These are phyloP conservation scores for Fusarium sp. DNA, from an alignment of 2,329 filamentous ascomycete genomes.

Conservation along the genomic window DNA sequence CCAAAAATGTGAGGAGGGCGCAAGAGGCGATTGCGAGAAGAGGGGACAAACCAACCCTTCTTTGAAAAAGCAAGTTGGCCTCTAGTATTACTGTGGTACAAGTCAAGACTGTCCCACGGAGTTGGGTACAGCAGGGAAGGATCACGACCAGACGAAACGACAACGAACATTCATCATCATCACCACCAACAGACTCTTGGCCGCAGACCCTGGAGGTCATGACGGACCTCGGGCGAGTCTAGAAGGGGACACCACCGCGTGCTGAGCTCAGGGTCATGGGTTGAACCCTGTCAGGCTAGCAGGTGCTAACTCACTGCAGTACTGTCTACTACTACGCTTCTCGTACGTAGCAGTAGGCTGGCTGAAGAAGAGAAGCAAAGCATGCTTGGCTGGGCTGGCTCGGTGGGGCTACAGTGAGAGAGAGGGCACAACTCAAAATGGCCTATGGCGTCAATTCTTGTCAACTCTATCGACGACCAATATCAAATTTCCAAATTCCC, in stretches of 20 bases:
- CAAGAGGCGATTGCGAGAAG: slow-evolving; percentile 7
- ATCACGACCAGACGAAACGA: neutral
- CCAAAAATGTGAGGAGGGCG: neutral
- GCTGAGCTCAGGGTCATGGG: neutral
- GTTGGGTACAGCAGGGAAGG: neutral
- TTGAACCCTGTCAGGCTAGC: neutral
- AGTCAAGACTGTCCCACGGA: neutral
- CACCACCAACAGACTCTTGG: slow-evolving; percentile 1
- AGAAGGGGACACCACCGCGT: neutral
- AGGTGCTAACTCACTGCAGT: neutral
- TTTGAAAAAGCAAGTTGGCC: slow-evolving; percentile 14
- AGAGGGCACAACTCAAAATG: slow-evolving; percentile 13
- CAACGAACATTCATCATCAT: neutral
- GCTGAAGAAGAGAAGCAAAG: neutral
- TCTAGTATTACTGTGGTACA: slow-evolving; percentile 1
- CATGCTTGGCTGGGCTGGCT: neutral
- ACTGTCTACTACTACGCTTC: neutral
- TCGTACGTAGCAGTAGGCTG: neutral
- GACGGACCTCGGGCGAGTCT: slow-evolving; percentile 9
- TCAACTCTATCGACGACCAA: slow-evolving; percentile 12
- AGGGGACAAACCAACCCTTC: slow-evolving; percentile 7
- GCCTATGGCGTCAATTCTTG: slow-evolving; percentile 17
- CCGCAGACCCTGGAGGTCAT: slow-evolving; percentile 20
- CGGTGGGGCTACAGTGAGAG: slow-evolving; percentile 8
- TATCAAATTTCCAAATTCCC: slow-evolving; percentile 26